Base-by-base conservation (phyloP, 139 green algal genomes). In the Ettlia oleoabundans region DNA sequence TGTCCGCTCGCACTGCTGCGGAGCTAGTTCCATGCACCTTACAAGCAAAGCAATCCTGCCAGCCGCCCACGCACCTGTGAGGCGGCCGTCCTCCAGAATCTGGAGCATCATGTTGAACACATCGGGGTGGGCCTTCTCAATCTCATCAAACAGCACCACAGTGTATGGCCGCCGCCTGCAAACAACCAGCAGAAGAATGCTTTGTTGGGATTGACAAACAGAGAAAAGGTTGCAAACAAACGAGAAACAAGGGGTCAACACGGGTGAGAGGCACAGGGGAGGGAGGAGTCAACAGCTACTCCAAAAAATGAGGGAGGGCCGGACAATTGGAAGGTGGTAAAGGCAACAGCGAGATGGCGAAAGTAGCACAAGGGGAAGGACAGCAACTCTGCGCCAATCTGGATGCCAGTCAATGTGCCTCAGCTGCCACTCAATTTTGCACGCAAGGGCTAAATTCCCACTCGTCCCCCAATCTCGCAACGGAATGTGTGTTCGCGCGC, bases 71-170 rank as follows among this genome's bases (percentile, higher is more conserved):
- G 4, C 71, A 80, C 73, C 73, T 19, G 75, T 81, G 19, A 81
- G 58, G 38, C 77, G 77, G 35, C 77, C 77, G 21, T 82, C 77
- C 63, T 82, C 77, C 63, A 82, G 77, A 68, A 82, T 82, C 77
- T 97, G 89, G n/a, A 99, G 95, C 96, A 99, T 99, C 94, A 99
- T 99, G 93, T 99, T 99, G 93, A 99, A 99, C 47, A 99, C 97
- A 75, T 99, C 97, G 22, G 97, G 97, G 88, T 99, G 97, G 26
- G 97, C 97, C 80, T 99, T 99, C 90, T 99, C 97, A 83, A 99
- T 98, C 93, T 99, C 97, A 93, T 99, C 97, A 86, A 99, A 99
- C 74, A 99, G 93, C 80, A 99, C 94, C 58, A 99, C 94, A 0
- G 97, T 98, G 95, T 99, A 99, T 6, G 97, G 97, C 67, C 97